Percentiles rank a stretch among this genome's conserved stretches.
phyloP scores from a whole-genome alignment of 371 early-diverging fungal genomes.

The Actinomortierella wolfii region DNA sequence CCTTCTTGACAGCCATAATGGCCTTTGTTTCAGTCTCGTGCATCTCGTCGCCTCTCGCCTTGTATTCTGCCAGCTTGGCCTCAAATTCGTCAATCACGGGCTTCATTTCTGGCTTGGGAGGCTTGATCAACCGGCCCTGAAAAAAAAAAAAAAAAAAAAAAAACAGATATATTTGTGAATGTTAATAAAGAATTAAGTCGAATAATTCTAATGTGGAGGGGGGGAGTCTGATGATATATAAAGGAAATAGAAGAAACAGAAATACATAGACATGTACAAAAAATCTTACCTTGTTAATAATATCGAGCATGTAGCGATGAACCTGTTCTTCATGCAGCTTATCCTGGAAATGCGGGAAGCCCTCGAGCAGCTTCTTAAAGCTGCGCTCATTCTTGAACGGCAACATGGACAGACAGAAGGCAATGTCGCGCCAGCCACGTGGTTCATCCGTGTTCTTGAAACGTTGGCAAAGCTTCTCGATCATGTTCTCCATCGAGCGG shows the following conservation, averaged over 20 bases:
- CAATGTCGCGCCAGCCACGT: slow-evolving; percentile 91
- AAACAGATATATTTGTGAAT: no score
- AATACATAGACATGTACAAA: not conserved
- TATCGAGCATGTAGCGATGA: slow-evolving; percentile 82
- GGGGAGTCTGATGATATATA: not conserved
- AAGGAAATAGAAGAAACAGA: not conserved
- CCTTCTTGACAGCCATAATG: slow-evolving; percentile 35
- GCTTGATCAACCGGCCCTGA: slow-evolving; percentile 68
- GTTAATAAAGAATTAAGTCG: no score
- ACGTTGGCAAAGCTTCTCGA: slow-evolving; percentile 93
- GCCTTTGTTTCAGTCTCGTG: slow-evolving; percentile 37
- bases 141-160: not conserved
- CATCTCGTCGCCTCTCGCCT: slow-evolving; percentile 45
- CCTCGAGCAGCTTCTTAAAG: slow-evolving; percentile 81
- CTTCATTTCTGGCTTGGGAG: slow-evolving; percentile 76
- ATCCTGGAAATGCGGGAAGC: slow-evolving; percentile 82
- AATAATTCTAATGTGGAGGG: not conserved
- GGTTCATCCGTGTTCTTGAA: slow-evolving; percentile 77
- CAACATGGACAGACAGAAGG: slow-evolving; percentile 87
- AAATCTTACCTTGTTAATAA: slow-evolving; percentile 83
- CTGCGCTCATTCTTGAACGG: slow-evolving; percentile 86
- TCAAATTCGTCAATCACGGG: slow-evolving; percentile 82
- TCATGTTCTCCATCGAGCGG: slow-evolving; percentile 90
- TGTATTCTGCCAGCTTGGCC: slow-evolving; percentile 60
- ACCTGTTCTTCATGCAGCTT: slow-evolving; percentile 85